Conservation (phyloP, 495 filamentous ascomycete genomes). For the Xeromyces bisporus region DNA sequence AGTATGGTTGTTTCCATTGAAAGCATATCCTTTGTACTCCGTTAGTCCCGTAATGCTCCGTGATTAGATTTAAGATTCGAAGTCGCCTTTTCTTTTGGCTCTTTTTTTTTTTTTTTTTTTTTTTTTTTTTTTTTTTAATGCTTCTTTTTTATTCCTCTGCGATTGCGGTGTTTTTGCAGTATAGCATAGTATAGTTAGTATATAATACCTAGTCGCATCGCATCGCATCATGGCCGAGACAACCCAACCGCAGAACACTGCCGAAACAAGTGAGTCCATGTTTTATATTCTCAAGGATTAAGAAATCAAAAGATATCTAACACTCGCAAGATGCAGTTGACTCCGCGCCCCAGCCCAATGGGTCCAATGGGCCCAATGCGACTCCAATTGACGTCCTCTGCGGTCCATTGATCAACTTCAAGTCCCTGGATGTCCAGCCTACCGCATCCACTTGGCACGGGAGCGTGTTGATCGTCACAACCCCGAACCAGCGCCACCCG, state of each 20-base stretch:
- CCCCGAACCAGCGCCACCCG: constrained; percentile 39
- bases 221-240: not conserved
- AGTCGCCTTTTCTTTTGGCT: too few species aligned
- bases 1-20: too few species aligned
- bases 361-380: constrained; percentile 18
- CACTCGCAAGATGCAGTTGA: too few species aligned
- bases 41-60: too few species aligned
- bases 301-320: not conserved
- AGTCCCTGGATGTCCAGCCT: constrained; percentile 52
- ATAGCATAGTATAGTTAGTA: constrained; percentile 1
- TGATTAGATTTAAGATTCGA: too few species aligned
- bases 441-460: constrained; percentile 50
- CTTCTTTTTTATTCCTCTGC: not conserved
- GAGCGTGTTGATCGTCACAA: constrained; percentile 65
- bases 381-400: constrained; percentile 55
- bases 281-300: too few species aligned
- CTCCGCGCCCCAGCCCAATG: not conserved
- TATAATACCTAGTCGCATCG: too few species aligned
- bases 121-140: not conserved
- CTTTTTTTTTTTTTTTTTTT: too few species aligned
- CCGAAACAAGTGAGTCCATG: not conserved
- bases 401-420: constrained; percentile 73
- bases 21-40: too few species aligned
- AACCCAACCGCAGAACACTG: not conserved
- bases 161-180: not conserved